Base-by-base conservation (phyloP, 495 filamentous ascomycete genomes). In the Daldinia childiae region DNA sequence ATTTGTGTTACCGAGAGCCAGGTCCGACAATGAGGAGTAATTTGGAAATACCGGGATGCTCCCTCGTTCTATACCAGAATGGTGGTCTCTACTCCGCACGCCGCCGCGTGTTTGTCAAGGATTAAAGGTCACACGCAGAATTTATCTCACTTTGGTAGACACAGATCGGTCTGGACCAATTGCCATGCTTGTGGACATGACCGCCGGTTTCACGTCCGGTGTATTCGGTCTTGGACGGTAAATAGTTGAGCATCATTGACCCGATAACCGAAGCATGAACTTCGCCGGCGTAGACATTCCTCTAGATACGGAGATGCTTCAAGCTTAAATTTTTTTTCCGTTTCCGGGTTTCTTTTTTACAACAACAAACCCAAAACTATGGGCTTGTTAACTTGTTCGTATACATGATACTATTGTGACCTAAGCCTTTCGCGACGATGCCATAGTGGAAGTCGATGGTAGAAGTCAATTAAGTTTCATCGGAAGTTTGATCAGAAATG, bases 11-110 rank as follows among this genome's bases (percentile, higher is more conserved):
- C 68, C 68, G 27, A 51, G 7, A 38, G 17, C 68, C 62, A 48
- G 68, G 68, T 29, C 64, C 58, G 39, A 39, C 21, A 43, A 50
- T 71, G 68, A 71, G 68, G 68, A 71, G 68, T 71, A 71, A 50
- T 19, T 26, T 30, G 17, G 26, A 27, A 50, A 41, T 4, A 17
- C 36, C 26, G 15, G 39, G 58, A 61, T 59, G 17, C 17, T 21
- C 19, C 0, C 17, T 48, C 43, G 12, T 48, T 48, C 43, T 48
- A 24, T 27, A 9, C 50, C 27, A 54, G 26, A n/a, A 54, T 54
- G 26, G 50, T 30, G 43, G 19, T 21, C 14, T 30, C 24, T 54
- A 54, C 50, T 54, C 50, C 50, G 50, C 50, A 54, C 50, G 24
- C 50, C 5, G 50, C 11, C 24, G 50, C 50, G 50, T 54, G 50